A percentile compares a stretch with the other conserved stretches of the same genome.
These are phyloP conservation scores for Phytophthora citricola DNA, from an alignment of 352 stramenopile genomes.

Conservation along the genomic window DNA sequence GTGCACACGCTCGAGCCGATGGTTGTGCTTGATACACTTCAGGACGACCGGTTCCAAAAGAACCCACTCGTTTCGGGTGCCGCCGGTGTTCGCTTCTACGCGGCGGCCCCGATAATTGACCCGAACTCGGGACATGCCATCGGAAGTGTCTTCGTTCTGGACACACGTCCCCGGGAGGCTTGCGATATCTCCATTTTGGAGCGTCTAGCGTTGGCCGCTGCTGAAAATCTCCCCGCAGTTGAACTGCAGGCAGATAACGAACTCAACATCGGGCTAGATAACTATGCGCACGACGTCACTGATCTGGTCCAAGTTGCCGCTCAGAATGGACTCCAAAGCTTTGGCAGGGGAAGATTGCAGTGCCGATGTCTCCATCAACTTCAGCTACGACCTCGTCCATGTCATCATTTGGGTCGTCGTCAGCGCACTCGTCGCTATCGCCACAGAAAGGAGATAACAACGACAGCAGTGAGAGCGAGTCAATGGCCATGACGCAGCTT, in stretches of 20 bases:
- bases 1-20: slow-evolving; percentile 64
- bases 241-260: slow-evolving; percentile 9
- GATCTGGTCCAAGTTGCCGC: slow-evolving; percentile 5
- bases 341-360: slow-evolving; percentile 17
- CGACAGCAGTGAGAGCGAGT: slow-evolving; percentile 10
- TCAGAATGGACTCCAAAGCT: slow-evolving; percentile 24
- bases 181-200: slow-evolving; percentile 78
- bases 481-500: slow-evolving; percentile 34
- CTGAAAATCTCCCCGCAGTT: slow-evolving; percentile 59
- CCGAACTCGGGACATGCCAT: slow-evolving; percentile 61
- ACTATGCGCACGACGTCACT: slow-evolving; percentile 12
- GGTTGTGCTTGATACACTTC: slow-evolving; percentile 88
- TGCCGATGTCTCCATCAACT: slow-evolving; percentile 26
- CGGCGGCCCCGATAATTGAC: slow-evolving; percentile 77
- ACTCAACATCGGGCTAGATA: background rate
- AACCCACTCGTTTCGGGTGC: slow-evolving; percentile 91
- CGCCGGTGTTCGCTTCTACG: slow-evolving; percentile 95
- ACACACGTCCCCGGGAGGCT: slow-evolving; percentile 74
- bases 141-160: slow-evolving; percentile 85
- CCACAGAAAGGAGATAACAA: slow-evolving; percentile 15
- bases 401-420: slow-evolving; percentile 35
- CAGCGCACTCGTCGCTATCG: slow-evolving; percentile 7
- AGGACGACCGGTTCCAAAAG: slow-evolving; percentile 88
- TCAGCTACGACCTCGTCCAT: slow-evolving; percentile 43
- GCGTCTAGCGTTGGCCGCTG: slow-evolving; percentile 60